phyloP scores from a whole-genome alignment of 2,329 filamentous ascomycete genomes.

The Cyphellophora europaea region DNA sequence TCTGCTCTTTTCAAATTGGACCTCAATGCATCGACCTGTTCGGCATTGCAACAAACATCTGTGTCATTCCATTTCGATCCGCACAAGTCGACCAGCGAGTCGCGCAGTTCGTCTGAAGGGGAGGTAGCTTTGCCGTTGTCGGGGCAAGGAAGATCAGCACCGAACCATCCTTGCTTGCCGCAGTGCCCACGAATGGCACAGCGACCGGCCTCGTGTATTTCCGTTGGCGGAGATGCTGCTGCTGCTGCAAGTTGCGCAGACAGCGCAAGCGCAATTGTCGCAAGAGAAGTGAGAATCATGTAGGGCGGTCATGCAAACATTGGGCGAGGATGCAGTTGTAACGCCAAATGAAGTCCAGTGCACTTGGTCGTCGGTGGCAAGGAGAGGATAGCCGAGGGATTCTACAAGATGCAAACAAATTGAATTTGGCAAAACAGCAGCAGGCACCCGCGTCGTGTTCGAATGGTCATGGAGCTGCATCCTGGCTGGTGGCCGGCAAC shows the following conservation, averaged over 20 bases:
- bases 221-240: constrained; percentile 19
- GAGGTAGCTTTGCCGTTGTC: constrained; percentile 77
- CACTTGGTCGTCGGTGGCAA: too few relatives aligned
- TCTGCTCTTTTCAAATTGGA: constrained; percentile 80
- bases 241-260: neutral
- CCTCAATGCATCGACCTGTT: constrained; percentile 76
- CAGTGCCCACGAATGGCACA: constrained; percentile 89
- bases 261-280: neutral
- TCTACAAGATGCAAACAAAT: too few relatives aligned
- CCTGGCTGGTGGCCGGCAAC: too few relatives aligned
- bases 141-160: constrained; percentile 79
- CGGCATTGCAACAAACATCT: constrained; percentile 72
- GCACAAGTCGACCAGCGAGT: constrained; percentile 75
- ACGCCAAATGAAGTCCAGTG: too few relatives aligned
- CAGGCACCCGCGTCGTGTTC: too few relatives aligned
- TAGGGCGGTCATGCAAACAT: too few relatives aligned
- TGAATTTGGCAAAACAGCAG: too few relatives aligned
- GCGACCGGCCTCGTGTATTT: constrained; percentile 72
- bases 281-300: too few relatives aligned
- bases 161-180: constrained; percentile 83
- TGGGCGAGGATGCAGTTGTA: too few relatives aligned
- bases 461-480: too few relatives aligned
- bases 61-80: constrained; percentile 77
- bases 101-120: constrained; percentile 61
- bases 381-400: too few relatives aligned